Base-by-base conservation (phyloP, 768 basidiomycete species). In the Suillus americanus region DNA sequence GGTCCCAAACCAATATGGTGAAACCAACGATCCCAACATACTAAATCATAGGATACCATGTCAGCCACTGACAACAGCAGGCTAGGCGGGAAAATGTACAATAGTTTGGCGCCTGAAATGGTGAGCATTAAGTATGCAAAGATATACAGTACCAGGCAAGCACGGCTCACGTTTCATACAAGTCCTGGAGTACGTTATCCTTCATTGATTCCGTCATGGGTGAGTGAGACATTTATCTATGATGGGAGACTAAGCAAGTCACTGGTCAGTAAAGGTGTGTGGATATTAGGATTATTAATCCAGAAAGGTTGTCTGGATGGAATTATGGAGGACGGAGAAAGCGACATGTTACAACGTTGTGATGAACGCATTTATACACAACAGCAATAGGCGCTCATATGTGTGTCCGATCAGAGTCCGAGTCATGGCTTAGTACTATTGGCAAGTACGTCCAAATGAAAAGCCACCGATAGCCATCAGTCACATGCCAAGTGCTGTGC, bases 21-120 rank as follows among this genome's bases (percentile, higher is more conserved):
- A 82, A 84, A 66, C 82, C 79, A 5, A 77, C 81, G 37, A 86
- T 77, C 14, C 82, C 85, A 40, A 86, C 75, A 56, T 78, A 83
- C 84, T 87, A 53, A 48, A 23, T 16, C 37, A 37, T 38, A 56
- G 23, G 3, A 38, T 5, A 40, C 7, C 3, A 40, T 23, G 23
- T 57, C 23, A 57, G 37, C 16, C 16, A 25, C 5, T 38, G n/a
- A 16, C 23, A 18, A 57, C 16, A 12, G 23, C 37, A 57, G 37
- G 23, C 37, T 25, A 25, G 14, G 23, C 8, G 55, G 5, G 2
- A 25, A 56, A 38, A 38, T 10, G 23, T 57, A 57, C 56, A 40
- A 57, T 57, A 23, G 56, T 57, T 40, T 16, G 16, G 4, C 56
- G 56, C 7, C 56, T 57, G 37, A 23, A 33, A 57, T 10, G 23